Evolutionary conservation across 2,329 filamentous ascomycete species (phyloP), one percentile per base, ranked within the genome.

Genomic region (Penicillium sclerotiorum): DNA sequence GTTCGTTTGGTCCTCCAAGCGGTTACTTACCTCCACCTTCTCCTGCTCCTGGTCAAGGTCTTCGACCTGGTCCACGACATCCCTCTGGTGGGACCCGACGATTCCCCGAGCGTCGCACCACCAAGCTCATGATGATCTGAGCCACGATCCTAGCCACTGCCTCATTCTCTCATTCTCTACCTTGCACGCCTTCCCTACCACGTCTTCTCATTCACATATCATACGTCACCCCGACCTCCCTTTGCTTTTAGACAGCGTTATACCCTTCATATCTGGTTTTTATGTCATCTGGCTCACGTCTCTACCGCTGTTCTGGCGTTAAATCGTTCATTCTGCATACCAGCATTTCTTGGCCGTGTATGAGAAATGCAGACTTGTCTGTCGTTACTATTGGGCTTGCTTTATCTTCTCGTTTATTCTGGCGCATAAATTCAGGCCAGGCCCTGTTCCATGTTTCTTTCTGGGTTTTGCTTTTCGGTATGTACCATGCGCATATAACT

Each of bases 21-120:
- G 61, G 61, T 15, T 63, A 63, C 45, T 56, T 54, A 8, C 58
- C 60, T 22, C 63, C 56, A 6, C 58, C 53, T 4, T 54, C 49
- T 18, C 57, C 59, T n/a, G 54, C 49, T 7, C 59, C 55, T 13
- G 56, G 57, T 1, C 53, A 50, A 2, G 55, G 53, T 17, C 55
- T 57, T 15, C 51, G 58, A 5, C 53, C 56, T 8, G 60, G 60
- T 20, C 50, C 60, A n/a, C 50, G 63, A 15, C 55, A 58, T 32
- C 55, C 63, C 21, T 62, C 67, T 21, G 58, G 62, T 3, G 57
- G 65, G 18, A 63, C 68, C 17, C 65, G 72, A 39, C 71, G 73
- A 22, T 77, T 76, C 63, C 76, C 76, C 1, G 76, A 78, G 62
- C 69, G 76, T 53, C 69, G 76, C 57, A 77, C 74, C 8, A 79